Percentiles rank a stretch among this genome's conserved stretches.
Evolutionary conservation across 164 flowering plant genomes (phyloP).

Genomic region (Aristolochia contorta): DNA sequence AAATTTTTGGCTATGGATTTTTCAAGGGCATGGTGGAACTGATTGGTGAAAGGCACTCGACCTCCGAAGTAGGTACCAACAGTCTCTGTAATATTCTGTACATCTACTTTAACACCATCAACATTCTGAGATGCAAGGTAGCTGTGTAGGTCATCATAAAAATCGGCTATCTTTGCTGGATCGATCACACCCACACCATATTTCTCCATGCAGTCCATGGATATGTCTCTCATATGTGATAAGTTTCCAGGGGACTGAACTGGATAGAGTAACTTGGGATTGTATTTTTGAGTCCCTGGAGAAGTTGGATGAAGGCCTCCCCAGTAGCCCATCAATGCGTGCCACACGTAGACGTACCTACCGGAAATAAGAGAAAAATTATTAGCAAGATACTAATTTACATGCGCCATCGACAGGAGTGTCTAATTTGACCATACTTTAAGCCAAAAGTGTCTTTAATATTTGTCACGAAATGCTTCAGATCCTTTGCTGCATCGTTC

Average conservation of each 20-base stretch:
- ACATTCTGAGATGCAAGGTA: constrained; percentile 47
- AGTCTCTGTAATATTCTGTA: constrained; percentile 52
- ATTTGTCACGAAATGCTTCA: constrained; percentile 38
- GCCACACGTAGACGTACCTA: constrained; percentile 66
- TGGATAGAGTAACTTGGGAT: constrained; percentile 33
- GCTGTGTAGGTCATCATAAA: constrained; percentile 50
- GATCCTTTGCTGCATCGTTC: constrained; percentile 19
- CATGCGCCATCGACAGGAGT: not conserved
- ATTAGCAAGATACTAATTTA: constrained; percentile 1
- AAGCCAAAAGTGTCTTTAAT: constrained; percentile 38
- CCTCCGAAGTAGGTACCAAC: constrained; percentile 39
- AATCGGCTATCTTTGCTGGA: constrained; percentile 37
- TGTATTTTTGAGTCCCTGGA: constrained; percentile 31
- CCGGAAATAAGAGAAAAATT: not conserved
- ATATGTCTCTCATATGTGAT: constrained; percentile 28
- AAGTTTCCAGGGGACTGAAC: constrained; percentile 40
- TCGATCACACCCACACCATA: constrained; percentile 50
- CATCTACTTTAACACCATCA: constrained; percentile 71
- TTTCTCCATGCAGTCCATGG: constrained; percentile 47
- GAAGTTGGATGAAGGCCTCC: constrained; percentile 48
- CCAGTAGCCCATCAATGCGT: constrained; percentile 68
- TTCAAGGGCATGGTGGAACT: constrained; percentile 50
- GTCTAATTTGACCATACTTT: constrained; percentile 23
- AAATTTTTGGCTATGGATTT: constrained; percentile 45
- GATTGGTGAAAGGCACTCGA: constrained; percentile 41